Base-by-base conservation (phyloP, 2,329 filamentous ascomycete species). In the Fusarium cyanostomum region DNA sequence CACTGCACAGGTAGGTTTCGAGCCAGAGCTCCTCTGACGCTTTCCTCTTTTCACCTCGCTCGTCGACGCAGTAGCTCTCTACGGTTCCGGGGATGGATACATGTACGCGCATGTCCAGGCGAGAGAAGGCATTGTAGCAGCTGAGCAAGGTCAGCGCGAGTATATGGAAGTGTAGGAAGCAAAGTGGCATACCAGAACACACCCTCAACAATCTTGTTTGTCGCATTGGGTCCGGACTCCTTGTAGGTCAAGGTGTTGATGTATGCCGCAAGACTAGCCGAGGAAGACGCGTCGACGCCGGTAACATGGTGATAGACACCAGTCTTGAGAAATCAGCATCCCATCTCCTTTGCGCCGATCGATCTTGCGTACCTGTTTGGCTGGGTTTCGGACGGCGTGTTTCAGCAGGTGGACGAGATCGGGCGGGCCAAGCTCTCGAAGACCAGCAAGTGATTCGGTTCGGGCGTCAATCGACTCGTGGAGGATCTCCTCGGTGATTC, bases 121-220 rank as follows among this genome's bases (percentile, higher is more conserved):
- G 88, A 6, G 95, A 98, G 78, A 99, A 97, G 66, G 95, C 95
- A 92, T 99, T 99, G 84, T 99, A 99, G 79, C 95, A 99, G 80
- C 82, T 85, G 56, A 8, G 8, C 11, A 15, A 4, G 12, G 46
- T 70, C 38, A 66, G 67, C 65, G 45, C 15, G 7, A 26, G 15
- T 41, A 84, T 87, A 11, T 8, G 10, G 10, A 10, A 15, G 13
- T 7, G 15, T 26, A 16, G 30, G 10, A 34, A 35, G 21, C 15
- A 33, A 45, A 38, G 26, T 18, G 45, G 54, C 84, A 66, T 83
- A 95, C 92, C 95, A 98, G 79, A 97, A 98, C 34, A 97, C 84
- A 6, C 95, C 95, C 65, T 96, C 95, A 8, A 93, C 90, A 56
- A 98, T 95, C 80, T 97, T 98, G 74, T 91, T 87, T 35, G 75